phyloP scores from a whole-genome alignment of 345 rosid species.

The Capsella bursapastoris region DNA sequence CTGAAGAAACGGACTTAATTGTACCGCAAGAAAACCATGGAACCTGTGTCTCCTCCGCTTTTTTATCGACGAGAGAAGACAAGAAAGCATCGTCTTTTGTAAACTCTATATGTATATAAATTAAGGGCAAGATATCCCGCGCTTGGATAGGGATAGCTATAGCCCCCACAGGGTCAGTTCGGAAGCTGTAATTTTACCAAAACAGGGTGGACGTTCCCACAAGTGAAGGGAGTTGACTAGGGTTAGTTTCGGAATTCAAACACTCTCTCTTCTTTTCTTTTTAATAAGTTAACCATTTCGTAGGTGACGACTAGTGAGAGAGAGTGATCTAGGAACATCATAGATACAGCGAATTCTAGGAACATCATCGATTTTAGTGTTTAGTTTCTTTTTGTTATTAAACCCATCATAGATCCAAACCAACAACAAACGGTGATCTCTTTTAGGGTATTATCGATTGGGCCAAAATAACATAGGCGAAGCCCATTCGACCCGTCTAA shows the following conservation, averaged over 20 bases:
- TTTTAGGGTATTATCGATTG: no score
- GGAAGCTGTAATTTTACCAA: conserved; percentile 30
- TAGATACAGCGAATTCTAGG: no score
- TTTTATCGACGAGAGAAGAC: neutral
- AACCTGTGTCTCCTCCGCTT: conserved; percentile 37
- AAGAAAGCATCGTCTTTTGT: neutral
- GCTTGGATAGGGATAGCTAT: neutral
- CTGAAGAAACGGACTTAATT: conserved; percentile 44
- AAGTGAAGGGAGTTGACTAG: neutral
- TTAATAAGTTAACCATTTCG: no score
- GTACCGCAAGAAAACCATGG: conserved; percentile 33
- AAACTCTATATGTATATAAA: neutral
- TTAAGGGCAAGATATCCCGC: conserved; percentile 24
- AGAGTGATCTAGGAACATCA: no score
- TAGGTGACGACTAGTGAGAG: no score
- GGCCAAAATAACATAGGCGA: no score
- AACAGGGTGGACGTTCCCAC: neutral
- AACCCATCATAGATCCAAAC: no score
- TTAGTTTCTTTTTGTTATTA: no score
- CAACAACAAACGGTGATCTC: no score
- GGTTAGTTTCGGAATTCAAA: conserved; percentile 23
- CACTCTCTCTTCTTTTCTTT: no score
- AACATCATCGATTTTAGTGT: no score
- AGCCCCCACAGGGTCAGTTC: neutral
- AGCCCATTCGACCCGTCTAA: no score